A percentile compares a stretch with the other conserved stretches of the same genome.
Evolutionary conservation across 768 basidiomycete species (phyloP).

Genomic region (Trametes cingulata): DNA sequence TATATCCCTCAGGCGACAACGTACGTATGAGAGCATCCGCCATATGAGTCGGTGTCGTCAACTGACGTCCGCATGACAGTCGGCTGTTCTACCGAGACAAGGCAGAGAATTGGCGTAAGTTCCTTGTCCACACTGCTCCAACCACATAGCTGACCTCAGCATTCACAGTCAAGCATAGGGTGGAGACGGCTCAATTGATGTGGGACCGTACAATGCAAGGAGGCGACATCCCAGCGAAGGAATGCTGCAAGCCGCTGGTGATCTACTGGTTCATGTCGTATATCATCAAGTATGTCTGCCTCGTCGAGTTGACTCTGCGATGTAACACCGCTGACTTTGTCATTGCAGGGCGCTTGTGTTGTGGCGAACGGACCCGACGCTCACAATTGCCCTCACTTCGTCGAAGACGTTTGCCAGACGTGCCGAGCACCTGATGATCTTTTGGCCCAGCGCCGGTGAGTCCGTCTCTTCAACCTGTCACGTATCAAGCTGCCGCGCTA

Average conservation of each 20-base stretch:
- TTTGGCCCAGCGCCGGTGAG: conserved; percentile 67
- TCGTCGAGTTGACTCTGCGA: neutral
- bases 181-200: neutral
- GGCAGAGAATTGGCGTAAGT: conserved; percentile 27
- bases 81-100: conserved; percentile 24
- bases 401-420: conserved; percentile 57
- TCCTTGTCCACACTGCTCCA: too few species aligned
- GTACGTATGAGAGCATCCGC: conserved; percentile 36
- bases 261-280: conserved; percentile 79
- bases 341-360: conserved; percentile 50
- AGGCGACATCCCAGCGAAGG: conserved; percentile 57
- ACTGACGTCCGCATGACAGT: conserved; percentile 2
- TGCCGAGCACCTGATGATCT: conserved; percentile 56
- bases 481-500: too few species aligned
- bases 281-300: conserved; percentile 47
- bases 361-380: conserved; percentile 58
- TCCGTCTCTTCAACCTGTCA: neutral
- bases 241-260: conserved; percentile 62
- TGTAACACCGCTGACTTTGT: neutral
- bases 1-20: conserved; percentile 58
- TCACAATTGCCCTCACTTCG: conserved; percentile 61
- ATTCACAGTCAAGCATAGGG: neutral
- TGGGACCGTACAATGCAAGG: neutral
- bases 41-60: neutral
- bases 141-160: conserved; percentile 42